Base-by-base conservation (phyloP, 2,329 filamentous ascomycete genomes). In the Epichloe glyceriae region DNA sequence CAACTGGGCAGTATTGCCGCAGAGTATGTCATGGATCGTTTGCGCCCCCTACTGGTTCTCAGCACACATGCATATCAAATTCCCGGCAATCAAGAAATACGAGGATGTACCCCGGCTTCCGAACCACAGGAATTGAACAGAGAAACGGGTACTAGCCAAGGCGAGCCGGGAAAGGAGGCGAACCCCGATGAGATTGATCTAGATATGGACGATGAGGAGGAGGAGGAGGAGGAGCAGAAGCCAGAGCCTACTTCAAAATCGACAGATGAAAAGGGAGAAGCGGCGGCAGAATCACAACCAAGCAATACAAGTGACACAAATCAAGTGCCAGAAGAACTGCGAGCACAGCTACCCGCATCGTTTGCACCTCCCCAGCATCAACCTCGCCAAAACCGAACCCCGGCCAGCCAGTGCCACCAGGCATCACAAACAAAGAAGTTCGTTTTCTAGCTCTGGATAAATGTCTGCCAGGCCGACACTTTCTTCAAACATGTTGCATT, bases 371-470 rank as follows among this genome's bases (percentile, higher is more conserved):
- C 63, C 17, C 58, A 54, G 44, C 60, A 57, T 42, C 59, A 54
- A 46, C 60, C 57, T 41, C 65, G 60, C 14, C 63, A 64, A 38
- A 68, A 67, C 41, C 60, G 62, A 50, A 70, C 63, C 5, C 79
- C 15, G 78, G 76, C 37, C 78, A 83, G 50, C 80, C 83, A 3
- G 79, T 85, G 15, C 88, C 88, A 0, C 62, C 75, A 0, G 77
- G 74, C 1, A 94, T 96, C 54, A 79, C 75, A 2, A 97, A 97
- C 70, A 85, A 75, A 19, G 74, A 76, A 4, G 94, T 91, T 2
- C 76, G 82, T 12, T 98, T 98, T 66, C 75, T 98, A 11, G 86
- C 93, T 0, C 73, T 98, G 2, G 91, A 96, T 68, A 98, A 98
- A 67, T 95, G 88, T 61, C 75, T 91, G 41, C 85, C 86, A 0